Conservation (phyloP, 495 filamentous ascomycete genomes). For the Penicillium canescens region DNA sequence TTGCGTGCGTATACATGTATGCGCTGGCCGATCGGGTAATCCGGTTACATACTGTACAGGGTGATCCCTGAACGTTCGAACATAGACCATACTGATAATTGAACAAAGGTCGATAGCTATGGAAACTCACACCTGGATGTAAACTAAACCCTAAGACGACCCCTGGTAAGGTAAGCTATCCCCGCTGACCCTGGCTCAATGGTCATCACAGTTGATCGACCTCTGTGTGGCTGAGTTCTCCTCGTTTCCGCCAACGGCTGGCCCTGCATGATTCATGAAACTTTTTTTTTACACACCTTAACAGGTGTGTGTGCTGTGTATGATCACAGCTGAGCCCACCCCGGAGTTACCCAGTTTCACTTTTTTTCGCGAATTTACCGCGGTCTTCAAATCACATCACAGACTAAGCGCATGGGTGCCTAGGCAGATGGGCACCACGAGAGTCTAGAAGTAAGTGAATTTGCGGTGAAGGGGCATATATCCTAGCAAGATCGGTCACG, state of each 20-base stretch:
- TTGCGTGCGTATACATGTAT: no score
- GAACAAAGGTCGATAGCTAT: no score
- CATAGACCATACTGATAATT: no score
- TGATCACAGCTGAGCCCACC: neutral
- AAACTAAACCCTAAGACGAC: no score
- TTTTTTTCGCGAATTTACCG: neutral
- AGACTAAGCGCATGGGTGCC: neutral
- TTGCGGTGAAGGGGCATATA: slow-evolving; percentile 4
- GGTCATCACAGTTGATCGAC: neutral
- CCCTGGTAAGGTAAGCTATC: no score
- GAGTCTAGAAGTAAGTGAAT: neutral
- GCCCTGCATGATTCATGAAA: neutral
- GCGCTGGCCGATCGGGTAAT: no score
- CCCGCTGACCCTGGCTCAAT: no score
- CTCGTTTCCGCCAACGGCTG: neutral
- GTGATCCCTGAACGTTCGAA: no score
- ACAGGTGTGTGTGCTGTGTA: neutral
- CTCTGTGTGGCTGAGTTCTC: neutral
- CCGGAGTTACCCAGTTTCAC: neutral
- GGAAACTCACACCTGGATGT: no score
- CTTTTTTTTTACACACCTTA: neutral
- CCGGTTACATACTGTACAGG: no score
- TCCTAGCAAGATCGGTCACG: neutral
- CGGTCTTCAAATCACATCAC: neutral
- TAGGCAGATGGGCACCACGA: neutral